phyloP scores from a whole-genome alignment of 2,329 filamentous ascomycete species.

The Fusarium globosum region DNA sequence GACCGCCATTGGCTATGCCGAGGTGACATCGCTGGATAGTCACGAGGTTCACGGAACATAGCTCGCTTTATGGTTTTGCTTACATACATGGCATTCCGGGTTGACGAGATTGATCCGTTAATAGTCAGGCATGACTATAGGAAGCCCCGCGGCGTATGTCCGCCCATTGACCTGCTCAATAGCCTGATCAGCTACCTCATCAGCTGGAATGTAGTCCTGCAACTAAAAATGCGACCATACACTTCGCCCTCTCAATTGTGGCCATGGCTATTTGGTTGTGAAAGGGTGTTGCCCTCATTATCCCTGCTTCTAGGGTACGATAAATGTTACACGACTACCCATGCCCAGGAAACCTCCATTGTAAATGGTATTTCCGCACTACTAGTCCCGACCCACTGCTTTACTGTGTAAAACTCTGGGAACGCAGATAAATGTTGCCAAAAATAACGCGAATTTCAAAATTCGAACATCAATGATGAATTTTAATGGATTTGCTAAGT shows the following conservation, averaged over 20 bases:
- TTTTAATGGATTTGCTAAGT: constrained; percentile 1
- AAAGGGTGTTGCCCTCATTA: neutral
- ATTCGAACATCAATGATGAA: constrained; percentile 2
- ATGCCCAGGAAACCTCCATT: neutral
- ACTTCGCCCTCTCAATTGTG: constrained; percentile 8
- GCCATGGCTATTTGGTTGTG: neutral
- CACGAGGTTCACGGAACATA: constrained; percentile 34
- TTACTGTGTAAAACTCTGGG: neutral
- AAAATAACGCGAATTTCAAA: constrained; percentile 27
- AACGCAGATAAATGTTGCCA: constrained; percentile 7
- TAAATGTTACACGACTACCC: neutral
- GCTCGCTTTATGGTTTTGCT: constrained; percentile 22
- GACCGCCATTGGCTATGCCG: constrained; percentile 27
- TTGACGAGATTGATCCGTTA: constrained; percentile 9
- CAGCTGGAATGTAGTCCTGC: neutral
- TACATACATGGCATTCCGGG: neutral
- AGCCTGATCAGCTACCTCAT: neutral
- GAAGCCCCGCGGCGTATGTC: neutral
- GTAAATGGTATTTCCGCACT: neutral
- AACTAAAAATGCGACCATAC: constrained; percentile 3
- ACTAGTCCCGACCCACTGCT: neutral
- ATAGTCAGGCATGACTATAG: constrained; percentile 3
- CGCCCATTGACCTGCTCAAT: neutral
- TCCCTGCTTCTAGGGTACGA: constrained; percentile 17
- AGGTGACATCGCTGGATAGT: constrained; percentile 38